phyloP scores from a whole-genome alignment of 306 rosid genomes.

The Malus orientalis region DNA sequence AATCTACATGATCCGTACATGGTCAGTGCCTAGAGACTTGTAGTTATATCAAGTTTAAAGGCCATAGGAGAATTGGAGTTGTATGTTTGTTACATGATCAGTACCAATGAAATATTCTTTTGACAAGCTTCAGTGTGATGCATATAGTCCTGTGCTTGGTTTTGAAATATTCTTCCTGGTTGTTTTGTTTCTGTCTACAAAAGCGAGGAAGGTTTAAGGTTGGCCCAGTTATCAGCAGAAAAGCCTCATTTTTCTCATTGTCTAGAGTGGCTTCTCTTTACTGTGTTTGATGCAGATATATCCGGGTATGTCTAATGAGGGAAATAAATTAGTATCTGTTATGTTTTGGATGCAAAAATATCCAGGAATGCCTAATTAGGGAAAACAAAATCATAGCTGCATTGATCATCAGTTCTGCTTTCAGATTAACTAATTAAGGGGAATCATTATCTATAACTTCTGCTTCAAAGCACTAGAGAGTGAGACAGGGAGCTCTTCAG shows the following conservation, averaged over 20 bases:
- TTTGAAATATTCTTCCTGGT: slow-evolving; percentile 4
- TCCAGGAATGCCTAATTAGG: slow-evolving; percentile 50
- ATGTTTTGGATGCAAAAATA: slow-evolving; percentile 87
- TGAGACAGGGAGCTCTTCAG: too few species aligned
- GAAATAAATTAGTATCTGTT: slow-evolving; percentile 30
- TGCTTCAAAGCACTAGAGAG: too few species aligned
- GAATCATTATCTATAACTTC: neutral
- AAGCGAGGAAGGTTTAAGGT: slow-evolving; percentile 82
- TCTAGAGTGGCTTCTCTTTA: slow-evolving; percentile 97
- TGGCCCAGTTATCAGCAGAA: slow-evolving; percentile 95
- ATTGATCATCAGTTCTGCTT: neutral
- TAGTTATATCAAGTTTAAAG: neutral
- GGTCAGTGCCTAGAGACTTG: neutral
- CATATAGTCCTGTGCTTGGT: neutral
- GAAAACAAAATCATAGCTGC: neutral
- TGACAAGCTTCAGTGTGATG: neutral
- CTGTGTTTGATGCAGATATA: slow-evolving; percentile 92
- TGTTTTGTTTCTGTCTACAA: slow-evolving; percentile 35
- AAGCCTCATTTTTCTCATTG: slow-evolving; percentile 99
- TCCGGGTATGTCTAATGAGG: slow-evolving; percentile 52
- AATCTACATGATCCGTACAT: neutral
- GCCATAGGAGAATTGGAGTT: neutral
- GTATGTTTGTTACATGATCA: neutral
- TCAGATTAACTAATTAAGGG: neutral
- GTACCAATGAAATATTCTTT: neutral